These are phyloP conservation scores for Pouteria glomerata DNA, from an alignment of 148 eudicot genomes.

Conservation along the genomic window DNA sequence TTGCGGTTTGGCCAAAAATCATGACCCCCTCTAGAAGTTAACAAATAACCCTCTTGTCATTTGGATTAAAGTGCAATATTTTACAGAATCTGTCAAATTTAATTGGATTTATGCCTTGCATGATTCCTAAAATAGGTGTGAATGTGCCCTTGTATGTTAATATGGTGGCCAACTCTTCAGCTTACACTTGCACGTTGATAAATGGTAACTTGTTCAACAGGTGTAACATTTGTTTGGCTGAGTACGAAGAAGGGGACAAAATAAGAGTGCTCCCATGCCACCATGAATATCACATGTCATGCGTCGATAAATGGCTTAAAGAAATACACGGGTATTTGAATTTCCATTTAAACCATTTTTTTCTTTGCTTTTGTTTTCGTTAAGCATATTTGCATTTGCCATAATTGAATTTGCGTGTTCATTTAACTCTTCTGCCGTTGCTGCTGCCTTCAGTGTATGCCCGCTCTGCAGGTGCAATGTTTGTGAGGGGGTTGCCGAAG, in stretches of 20 bases:
- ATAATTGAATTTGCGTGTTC: slow-evolving; percentile 5
- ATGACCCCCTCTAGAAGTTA: not conserved
- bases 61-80: not conserved
- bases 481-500: slow-evolving; percentile 28
- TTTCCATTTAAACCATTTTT: not conserved
- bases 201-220: slow-evolving; percentile 17
- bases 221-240: slow-evolving; percentile 78
- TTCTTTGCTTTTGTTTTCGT: not conserved
- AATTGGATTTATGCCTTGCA: too few species aligned
- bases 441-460: slow-evolving; percentile 49
- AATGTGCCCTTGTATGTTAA: not conserved
- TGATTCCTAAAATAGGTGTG: not conserved
- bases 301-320: slow-evolving; percentile 91
- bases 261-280: slow-evolving; percentile 78
- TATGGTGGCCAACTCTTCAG: not conserved
- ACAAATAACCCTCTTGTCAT: not conserved
- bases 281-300: slow-evolving; percentile 67
- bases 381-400: not conserved
- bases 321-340: slow-evolving; percentile 63
- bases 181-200: not conserved
- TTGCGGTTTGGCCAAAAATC: too few species aligned
- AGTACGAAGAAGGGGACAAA: slow-evolving; percentile 63
- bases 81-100: not conserved
- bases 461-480: slow-evolving; percentile 76
- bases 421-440: not conserved